phyloP scores from a whole-genome alignment of 1,284 basidiomycete genomes.

The Bondarzewia mesenterica region DNA sequence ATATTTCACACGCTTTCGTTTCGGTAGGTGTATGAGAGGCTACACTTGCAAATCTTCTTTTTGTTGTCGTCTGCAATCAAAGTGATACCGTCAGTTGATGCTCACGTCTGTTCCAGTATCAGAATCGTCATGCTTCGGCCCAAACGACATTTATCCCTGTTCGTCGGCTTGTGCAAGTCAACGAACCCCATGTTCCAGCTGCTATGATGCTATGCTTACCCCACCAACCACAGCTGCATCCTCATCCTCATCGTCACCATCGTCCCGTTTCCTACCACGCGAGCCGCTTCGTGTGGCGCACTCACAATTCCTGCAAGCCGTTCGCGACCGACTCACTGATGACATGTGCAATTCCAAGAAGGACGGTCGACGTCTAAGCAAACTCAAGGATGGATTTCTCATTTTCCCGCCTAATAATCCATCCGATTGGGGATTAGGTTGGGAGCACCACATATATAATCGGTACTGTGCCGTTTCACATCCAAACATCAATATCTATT shows the following conservation, averaged over 20 bases:
- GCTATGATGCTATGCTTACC: constrained; percentile 18
- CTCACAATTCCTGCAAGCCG: constrained; percentile 35
- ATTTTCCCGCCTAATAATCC: constrained; percentile 34
- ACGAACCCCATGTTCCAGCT: constrained; percentile 33
- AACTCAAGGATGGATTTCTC: constrained; percentile 53
- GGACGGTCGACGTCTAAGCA: constrained; percentile 25
- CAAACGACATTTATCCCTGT: constrained; percentile 45
- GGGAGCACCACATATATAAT: constrained; percentile 44
- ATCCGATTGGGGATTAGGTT: constrained; percentile 53
- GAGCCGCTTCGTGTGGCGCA: constrained; percentile 37
- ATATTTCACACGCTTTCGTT: too few species aligned
- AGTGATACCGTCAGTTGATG: constrained; percentile 15
- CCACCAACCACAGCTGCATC: constrained; percentile 15
- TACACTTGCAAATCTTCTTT: neutral
- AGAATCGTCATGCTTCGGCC: constrained; percentile 29
- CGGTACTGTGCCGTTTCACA: constrained; percentile 26
- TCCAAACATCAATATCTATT: neutral
- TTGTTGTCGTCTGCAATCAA: constrained; percentile 23
- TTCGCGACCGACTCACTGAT: constrained; percentile 43
- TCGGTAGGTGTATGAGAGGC: too few species aligned
- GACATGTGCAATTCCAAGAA: constrained; percentile 33
- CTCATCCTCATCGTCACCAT: constrained; percentile 14
- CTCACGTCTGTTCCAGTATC: constrained; percentile 14
- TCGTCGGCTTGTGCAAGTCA: constrained; percentile 35
- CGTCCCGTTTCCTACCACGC: constrained; percentile 32